Conservation (phyloP, 306 rosid genomes). For the Boehmeria nivea region DNA sequence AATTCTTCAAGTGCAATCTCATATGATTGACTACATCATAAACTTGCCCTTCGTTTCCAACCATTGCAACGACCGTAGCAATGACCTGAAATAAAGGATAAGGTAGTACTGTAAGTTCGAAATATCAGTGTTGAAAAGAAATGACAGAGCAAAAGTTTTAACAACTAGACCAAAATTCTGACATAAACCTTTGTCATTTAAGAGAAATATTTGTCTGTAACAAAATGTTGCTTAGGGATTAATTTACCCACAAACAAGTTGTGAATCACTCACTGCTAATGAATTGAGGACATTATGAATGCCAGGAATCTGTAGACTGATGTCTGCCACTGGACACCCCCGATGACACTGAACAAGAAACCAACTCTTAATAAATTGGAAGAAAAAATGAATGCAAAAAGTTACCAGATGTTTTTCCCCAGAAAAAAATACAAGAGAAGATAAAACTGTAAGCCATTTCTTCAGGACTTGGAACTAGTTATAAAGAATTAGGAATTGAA, state of each 20-base stretch:
- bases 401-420: background rate
- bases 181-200: background rate
- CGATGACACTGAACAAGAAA: conserved; percentile 20
- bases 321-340: conserved; percentile 20
- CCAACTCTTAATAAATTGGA: background rate
- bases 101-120: background rate
- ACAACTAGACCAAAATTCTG: background rate
- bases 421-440: background rate
- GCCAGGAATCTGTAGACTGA: conserved; percentile 28
- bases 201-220: conserved; percentile 2
- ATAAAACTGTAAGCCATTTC: background rate
- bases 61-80: conserved; percentile 3
- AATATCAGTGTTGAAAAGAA: background rate
- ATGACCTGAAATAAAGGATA: conserved; percentile 22
- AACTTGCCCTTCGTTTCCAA: conserved; percentile 2
- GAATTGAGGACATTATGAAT: conserved; percentile 35
- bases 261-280: conserved; percentile 21
- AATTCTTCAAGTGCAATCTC: conserved; percentile 22
- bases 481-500: background rate
- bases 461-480: background rate
- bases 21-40: conserved; percentile 4
- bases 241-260: background rate
- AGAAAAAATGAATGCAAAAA: background rate
- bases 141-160: background rate
- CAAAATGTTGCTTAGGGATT: background rate